Conservation (phyloP, 164 flowering plant species). For the Pachysandra terminalis region DNA sequence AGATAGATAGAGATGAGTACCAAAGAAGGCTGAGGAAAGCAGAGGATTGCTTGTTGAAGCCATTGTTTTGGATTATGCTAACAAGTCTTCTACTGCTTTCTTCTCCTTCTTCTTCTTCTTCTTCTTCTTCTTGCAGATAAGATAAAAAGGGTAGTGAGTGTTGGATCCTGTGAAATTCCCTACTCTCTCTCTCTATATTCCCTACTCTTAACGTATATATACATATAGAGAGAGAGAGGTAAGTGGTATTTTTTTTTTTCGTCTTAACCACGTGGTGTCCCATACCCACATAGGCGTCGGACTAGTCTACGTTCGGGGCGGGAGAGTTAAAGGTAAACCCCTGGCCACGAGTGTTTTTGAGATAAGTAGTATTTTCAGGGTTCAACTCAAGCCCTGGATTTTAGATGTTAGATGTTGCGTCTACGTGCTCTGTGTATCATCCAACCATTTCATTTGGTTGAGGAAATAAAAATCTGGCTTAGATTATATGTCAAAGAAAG, state of each 20-base stretch:
- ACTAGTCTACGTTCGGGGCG: neutral
- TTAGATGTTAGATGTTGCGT: conserved; percentile 2
- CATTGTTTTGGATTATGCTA: conserved; percentile 15
- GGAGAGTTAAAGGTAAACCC: neutral
- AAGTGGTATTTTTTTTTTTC: too few species aligned
- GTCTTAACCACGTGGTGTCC: too few species aligned
- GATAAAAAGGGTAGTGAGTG: too few species aligned
- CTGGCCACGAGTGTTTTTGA: too few species aligned
- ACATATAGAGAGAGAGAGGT: too few species aligned
- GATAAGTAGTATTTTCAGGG: neutral
- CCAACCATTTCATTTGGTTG: conserved; percentile 19
- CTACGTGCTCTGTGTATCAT: conserved; percentile 26
- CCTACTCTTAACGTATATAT: too few species aligned
- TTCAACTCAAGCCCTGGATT: neutral
- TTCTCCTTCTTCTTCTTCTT: neutral
- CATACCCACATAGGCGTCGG: too few species aligned
- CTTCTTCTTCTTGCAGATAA: neutral
- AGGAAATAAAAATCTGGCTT: neutral
- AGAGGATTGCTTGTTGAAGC: conserved; percentile 35
- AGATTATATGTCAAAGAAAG: too few species aligned
- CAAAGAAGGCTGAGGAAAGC: conserved; percentile 54
- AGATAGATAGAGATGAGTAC: conserved; percentile 35
- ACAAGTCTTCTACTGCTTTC: neutral
- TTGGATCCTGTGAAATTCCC: too few species aligned
- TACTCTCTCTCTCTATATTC: too few species aligned